Conservation (phyloP, 2,329 filamentous ascomycete species). For the Niveomyces coronatus region DNA sequence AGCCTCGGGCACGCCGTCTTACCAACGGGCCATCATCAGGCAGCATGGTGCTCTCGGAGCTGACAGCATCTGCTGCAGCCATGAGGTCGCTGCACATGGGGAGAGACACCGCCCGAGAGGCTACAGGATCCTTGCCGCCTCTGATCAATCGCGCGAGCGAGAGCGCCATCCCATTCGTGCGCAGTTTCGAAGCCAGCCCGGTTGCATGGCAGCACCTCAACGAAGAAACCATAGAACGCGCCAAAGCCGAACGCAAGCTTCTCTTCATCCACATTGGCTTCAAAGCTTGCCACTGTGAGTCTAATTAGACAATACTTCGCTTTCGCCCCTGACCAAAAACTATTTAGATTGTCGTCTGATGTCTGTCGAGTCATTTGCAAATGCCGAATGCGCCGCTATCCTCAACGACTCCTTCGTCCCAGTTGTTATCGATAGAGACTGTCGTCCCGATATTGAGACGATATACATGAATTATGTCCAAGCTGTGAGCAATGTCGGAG, state of each 20-base stretch:
- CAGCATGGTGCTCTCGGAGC: conserved; percentile 28
- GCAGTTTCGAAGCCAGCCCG: conserved; percentile 66
- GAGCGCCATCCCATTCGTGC: conserved; percentile 47
- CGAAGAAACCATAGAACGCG: conserved; percentile 63
- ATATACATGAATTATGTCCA: conserved; percentile 99
- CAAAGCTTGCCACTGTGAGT: conserved; percentile 85
- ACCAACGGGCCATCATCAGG: not conserved
- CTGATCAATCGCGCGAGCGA: conserved; percentile 26
- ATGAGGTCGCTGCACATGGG: conserved; percentile 20
- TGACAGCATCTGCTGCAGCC: conserved; percentile 25
- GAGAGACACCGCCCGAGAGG: conserved; percentile 12
- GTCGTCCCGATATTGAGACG: conserved; percentile 84
- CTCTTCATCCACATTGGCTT: conserved; percentile 95
- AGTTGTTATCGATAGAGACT: conserved; percentile 86
- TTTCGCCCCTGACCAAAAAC: not conserved
- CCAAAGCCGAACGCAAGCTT: conserved; percentile 72
- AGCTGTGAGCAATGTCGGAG: conserved; percentile 78
- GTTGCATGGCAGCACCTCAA: conserved; percentile 91
- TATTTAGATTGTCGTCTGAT: conserved; percentile 73
- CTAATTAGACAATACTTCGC: conserved; percentile 9
- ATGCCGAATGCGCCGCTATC: conserved; percentile 66
- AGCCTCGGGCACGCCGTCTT: too few species aligned
- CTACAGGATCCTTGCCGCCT: conserved; percentile 13
- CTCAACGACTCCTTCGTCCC: conserved; percentile 85
- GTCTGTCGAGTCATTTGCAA: conserved; percentile 83